A percentile compares a stretch with the other conserved stretches of the same genome.
Conservation (phyloP, 2,329 filamentous ascomycete species). For the Aspergillus proliferans region DNA sequence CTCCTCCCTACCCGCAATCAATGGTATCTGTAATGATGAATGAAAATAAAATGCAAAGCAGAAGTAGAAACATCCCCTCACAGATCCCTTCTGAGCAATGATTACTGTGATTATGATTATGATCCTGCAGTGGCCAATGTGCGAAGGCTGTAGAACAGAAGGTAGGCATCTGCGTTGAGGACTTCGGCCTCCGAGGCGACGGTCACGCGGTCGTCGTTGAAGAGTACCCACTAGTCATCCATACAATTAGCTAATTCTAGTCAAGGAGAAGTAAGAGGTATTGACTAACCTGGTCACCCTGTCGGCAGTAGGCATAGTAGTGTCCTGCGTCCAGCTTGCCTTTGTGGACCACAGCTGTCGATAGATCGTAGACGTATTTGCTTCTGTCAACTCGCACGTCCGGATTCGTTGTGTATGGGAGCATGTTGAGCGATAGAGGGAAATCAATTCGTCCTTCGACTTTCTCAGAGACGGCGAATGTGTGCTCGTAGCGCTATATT, state of each 20-base stretch:
- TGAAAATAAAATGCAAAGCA: not conserved
- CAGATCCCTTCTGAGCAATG: not conserved
- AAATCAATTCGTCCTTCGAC: slow-evolving; percentile 83
- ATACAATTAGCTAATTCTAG: slow-evolving; percentile 1
- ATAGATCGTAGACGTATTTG: slow-evolving; percentile 75
- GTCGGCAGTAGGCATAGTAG: slow-evolving; percentile 81
- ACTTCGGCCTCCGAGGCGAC: slow-evolving; percentile 79
- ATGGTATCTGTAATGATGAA: not conserved
- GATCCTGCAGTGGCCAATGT: slow-evolving; percentile 13
- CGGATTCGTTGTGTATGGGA: slow-evolving; percentile 74
- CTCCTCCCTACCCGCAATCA: not conserved
- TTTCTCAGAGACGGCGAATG: slow-evolving; percentile 70
- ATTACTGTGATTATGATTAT: not conserved
- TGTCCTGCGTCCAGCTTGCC: slow-evolving; percentile 90
- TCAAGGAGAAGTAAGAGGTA: not conserved
- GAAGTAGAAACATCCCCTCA: not conserved
- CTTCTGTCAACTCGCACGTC: slow-evolving; percentile 27
- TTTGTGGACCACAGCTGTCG: slow-evolving; percentile 86
- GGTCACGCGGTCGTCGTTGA: slow-evolving; percentile 91
- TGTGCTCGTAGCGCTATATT: slow-evolving; percentile 64
- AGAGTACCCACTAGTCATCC: slow-evolving; percentile 72
- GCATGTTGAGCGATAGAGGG: slow-evolving; percentile 79
- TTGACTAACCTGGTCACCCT: slow-evolving; percentile 60
- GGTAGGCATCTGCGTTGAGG: slow-evolving; percentile 75
- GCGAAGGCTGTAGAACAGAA: slow-evolving; percentile 67